These are phyloP conservation scores for Grigorovia jiainica DNA, from an alignment of 805 yeast genomes.

Conservation along the genomic window DNA sequence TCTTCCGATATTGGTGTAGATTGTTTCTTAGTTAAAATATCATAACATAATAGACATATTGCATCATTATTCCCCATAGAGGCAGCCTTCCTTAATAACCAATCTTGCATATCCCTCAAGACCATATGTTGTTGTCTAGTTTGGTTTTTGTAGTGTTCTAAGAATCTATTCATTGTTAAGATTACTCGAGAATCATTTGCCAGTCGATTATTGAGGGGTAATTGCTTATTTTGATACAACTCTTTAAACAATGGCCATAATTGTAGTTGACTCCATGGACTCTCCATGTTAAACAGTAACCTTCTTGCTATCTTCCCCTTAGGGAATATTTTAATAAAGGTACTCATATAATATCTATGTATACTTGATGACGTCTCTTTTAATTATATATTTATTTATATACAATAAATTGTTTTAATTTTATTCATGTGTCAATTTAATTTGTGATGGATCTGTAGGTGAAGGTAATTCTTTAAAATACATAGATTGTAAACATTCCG, in stretches of 20 bases:
- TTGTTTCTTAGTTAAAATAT: constrained; percentile 36
- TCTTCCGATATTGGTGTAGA: constrained; percentile 12
- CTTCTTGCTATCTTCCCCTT: constrained; percentile 46
- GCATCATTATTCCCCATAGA: constrained; percentile 79
- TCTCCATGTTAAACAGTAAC: constrained; percentile 57
- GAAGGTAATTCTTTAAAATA: constrained; percentile 68
- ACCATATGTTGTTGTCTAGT: constrained; percentile 4
- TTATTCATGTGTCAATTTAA: constrained; percentile 4
- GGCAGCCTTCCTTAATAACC: constrained; percentile 73
- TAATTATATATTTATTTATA: background rate
- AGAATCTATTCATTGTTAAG: constrained; percentile 47
- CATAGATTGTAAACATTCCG: constrained; percentile 50
- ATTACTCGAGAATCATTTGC: constrained; percentile 27
- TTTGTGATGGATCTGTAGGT: constrained; percentile 51
- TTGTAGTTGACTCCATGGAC: constrained; percentile 44
- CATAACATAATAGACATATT: constrained; percentile 60
- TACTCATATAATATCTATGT: background rate
- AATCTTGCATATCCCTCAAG: constrained; percentile 43
- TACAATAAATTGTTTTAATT: background rate
- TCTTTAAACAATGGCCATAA: constrained; percentile 44
- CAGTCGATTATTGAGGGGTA: background rate
- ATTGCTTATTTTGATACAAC: constrained; percentile 33
- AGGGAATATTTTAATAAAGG: constrained; percentile 45
- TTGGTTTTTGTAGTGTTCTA: constrained; percentile 29
- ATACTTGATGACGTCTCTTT: background rate